Evolutionary conservation across 768 basidiomycete species (phyloP).

Genomic region (Brasilioporus rufonigricans): DNA sequence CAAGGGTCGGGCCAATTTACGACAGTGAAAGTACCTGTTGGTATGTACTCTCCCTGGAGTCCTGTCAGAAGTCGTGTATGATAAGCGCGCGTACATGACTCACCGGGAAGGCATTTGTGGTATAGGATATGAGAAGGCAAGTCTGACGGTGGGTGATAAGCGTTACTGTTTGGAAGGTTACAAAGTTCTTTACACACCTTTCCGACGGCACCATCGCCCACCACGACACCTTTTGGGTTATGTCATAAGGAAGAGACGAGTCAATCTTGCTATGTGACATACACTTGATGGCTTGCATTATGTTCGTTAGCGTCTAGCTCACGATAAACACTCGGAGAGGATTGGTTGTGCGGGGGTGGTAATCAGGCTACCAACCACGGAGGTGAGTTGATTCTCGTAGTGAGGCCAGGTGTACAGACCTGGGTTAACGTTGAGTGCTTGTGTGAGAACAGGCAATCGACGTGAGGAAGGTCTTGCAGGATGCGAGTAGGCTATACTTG

Average conservation of each 20-base stretch:
- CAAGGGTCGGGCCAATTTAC: neutral
- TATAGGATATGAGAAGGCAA: conserved; percentile 98
- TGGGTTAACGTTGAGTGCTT: neutral
- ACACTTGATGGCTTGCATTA: conserved; percentile 94
- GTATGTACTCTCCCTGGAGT: conserved; percentile 90
- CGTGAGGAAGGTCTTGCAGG: conserved; percentile 3
- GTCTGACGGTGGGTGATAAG: conserved; percentile 55
- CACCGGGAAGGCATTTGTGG: conserved; percentile 96
- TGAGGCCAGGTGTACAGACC: conserved; percentile 2
- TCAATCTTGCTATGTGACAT: conserved; percentile 27
- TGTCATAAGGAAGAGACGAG: conserved; percentile 30
- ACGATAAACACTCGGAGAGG: conserved; percentile 8
- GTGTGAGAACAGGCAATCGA: neutral
- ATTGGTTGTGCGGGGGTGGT: conserved; percentile 14
- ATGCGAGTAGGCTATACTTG: conserved; percentile 23
- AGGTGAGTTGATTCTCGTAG: conserved; percentile 9
- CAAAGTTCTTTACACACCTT: conserved; percentile 58
- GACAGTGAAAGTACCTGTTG: conserved; percentile 62
- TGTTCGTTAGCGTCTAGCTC: conserved; percentile 17
- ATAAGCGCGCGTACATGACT: conserved; percentile 33
- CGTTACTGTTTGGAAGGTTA: neutral
- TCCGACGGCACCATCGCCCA: conserved; percentile 98
- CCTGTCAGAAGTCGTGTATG: conserved; percentile 17
- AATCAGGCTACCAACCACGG: conserved; percentile 14
- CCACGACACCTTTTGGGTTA: conserved; percentile 78